These are phyloP conservation scores for Penicillium cinerascens DNA, from an alignment of 495 filamentous ascomycete genomes.

Conservation along the genomic window DNA sequence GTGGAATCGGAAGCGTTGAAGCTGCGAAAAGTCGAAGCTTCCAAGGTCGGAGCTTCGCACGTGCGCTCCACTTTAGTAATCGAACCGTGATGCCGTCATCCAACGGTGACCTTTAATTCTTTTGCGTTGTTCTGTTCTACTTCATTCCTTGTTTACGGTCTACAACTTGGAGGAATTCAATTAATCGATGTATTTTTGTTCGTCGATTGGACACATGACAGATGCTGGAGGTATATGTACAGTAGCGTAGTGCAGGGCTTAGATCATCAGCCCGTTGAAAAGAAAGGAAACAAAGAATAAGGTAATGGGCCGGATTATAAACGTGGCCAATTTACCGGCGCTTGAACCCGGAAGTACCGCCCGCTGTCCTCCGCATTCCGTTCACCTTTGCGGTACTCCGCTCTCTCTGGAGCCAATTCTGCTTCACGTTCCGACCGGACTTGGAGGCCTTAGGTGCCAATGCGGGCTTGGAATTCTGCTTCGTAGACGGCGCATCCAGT, in stretches of 20 bases:
- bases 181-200: neutral
- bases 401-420: conserved; percentile 46
- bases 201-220: neutral
- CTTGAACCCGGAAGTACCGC: conserved; percentile 43
- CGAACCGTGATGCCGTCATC: neutral
- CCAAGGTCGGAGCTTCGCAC: conserved; percentile 31
- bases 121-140: neutral
- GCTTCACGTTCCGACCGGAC: conserved; percentile 40
- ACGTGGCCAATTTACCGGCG: conserved; percentile 21
- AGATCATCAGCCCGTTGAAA: neutral
- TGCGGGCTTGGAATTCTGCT: conserved; percentile 29
- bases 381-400: conserved; percentile 36
- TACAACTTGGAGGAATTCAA: neutral
- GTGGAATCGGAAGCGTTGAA: conserved; percentile 10
- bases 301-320: neutral
- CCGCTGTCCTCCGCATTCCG: conserved; percentile 38
- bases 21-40: conserved; percentile 23
- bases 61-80: conserved; percentile 28
- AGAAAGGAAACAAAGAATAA: neutral
- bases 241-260: neutral
- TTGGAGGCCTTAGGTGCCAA: conserved; percentile 52
- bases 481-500: conserved; percentile 37
- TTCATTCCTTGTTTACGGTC: neutral
- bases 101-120: neutral
- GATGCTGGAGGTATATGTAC: conserved; percentile 1